A percentile compares a stretch with the other conserved stretches of the same genome.
Evolutionary conservation across 169 alveolate species (phyloP).

Genomic region (Neospora caninum): DNA sequence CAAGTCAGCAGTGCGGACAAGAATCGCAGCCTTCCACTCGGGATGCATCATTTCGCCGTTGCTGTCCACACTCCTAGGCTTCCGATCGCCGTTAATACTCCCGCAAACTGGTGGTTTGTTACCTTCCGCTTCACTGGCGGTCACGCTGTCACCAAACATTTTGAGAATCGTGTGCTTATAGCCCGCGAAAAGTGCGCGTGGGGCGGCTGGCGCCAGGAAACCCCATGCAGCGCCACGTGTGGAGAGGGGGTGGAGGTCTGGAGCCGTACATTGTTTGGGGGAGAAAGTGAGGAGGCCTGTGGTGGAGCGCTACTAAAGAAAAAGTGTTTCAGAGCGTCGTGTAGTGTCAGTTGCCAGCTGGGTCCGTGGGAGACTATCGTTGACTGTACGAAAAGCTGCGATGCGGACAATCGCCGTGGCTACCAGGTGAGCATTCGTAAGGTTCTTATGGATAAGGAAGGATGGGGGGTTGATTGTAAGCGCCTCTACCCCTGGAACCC

Average conservation of each 20-base stretch:
- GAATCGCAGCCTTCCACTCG: constrained; percentile 48
- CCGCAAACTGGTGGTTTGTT: constrained; percentile 67
- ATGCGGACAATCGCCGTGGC: constrained; percentile 38
- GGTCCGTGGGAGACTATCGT: constrained; percentile 64
- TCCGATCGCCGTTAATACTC: constrained; percentile 24
- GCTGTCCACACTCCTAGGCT: constrained; percentile 57
- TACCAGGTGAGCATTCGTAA: constrained; percentile 56
- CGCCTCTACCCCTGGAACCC: constrained; percentile 61
- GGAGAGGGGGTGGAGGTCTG: constrained; percentile 62
- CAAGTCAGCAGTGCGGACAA: constrained; percentile 53
- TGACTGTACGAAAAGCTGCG: constrained; percentile 65
- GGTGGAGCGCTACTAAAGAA: constrained; percentile 58
- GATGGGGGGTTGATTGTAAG: constrained; percentile 52
- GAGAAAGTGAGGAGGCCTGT: constrained; percentile 65
- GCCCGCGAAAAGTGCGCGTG: constrained; percentile 54
- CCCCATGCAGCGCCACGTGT: constrained; percentile 67
- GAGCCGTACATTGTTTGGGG: constrained; percentile 57
- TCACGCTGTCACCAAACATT: constrained; percentile 64
- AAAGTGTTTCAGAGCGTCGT: constrained; percentile 22
- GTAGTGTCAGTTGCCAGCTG: constrained; percentile 59
- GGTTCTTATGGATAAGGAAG: constrained; percentile 46
- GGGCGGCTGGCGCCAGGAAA: constrained; percentile 66
- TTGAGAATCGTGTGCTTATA: constrained; percentile 50
- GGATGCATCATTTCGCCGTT: constrained; percentile 54
- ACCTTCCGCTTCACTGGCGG: constrained; percentile 68